Conservation (phyloP, 768 basidiomycete species). For the Tricholoma flavovirens region DNA sequence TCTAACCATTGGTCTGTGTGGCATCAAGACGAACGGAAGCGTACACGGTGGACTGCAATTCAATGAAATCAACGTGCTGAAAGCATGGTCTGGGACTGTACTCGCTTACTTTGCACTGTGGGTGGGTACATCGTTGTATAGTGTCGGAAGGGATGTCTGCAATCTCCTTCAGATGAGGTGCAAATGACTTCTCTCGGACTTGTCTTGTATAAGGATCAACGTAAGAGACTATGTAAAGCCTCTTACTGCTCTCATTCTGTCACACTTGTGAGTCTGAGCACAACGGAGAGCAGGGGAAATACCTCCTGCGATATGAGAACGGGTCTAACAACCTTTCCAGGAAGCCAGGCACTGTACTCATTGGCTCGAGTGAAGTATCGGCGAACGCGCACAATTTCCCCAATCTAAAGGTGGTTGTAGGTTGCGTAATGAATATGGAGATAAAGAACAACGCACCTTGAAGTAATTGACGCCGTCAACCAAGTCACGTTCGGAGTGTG, state of each 20-base stretch:
- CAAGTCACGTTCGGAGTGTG: neutral
- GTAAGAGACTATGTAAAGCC: slow-evolving; percentile 1
- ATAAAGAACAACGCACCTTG: neutral
- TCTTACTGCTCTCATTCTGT: neutral
- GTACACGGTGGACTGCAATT: neutral
- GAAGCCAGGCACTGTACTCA: neutral
- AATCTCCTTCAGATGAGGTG: neutral
- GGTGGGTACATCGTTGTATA: neutral
- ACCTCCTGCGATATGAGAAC: neutral
- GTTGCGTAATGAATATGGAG: neutral
- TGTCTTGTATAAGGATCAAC: neutral
- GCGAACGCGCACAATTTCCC: neutral
- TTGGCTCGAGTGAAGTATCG: neutral
- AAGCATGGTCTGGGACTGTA: neutral
- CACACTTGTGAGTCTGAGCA: neutral
- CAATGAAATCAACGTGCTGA: neutral
- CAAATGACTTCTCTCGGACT: slow-evolving; percentile 1
- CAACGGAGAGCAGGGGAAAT: neutral
- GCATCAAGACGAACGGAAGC: neutral
- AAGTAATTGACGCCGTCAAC: neutral
- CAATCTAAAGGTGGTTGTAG: neutral
- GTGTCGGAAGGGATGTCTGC: neutral
- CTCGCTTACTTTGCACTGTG: neutral
- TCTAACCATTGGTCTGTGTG: neutral
- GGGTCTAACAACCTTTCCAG: slow-evolving; percentile 1